Conservation (phyloP, 768 basidiomycete genomes). For the Phylloporus sp. region DNA sequence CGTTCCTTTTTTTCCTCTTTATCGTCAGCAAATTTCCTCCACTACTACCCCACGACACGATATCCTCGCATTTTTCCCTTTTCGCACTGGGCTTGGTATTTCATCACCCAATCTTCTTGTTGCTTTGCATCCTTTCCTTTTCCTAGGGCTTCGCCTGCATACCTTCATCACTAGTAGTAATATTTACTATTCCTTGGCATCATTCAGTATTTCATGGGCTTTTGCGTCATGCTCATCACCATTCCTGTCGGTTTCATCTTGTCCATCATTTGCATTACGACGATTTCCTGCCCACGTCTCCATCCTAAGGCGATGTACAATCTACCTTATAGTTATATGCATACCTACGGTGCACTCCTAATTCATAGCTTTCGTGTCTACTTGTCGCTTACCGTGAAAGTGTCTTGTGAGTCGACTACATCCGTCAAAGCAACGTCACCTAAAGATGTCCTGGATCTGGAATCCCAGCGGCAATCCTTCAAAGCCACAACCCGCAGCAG, state of each 20-base stretch:
- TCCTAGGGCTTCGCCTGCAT: conserved; percentile 21
- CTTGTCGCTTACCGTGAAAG: background rate
- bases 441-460: conserved; percentile 64
- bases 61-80: conserved; percentile 23
- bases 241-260: conserved; percentile 17
- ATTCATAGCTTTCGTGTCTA: conserved; percentile 21
- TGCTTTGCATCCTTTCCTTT: conserved; percentile 17
- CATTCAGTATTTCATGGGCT: conserved; percentile 25
- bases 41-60: conserved; percentile 26
- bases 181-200: conserved; percentile 27
- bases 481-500: conserved; percentile 36
- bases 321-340: conserved; percentile 32
- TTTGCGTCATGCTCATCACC: conserved; percentile 25
- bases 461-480: conserved; percentile 38
- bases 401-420: background rate
- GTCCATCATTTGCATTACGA: conserved; percentile 28
- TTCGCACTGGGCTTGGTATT: conserved; percentile 21
- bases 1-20: conserved; percentile 6
- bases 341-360: conserved; percentile 32
- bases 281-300: conserved; percentile 17
- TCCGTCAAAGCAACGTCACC: background rate
- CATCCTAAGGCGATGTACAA: conserved; percentile 29
- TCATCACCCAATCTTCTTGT: conserved; percentile 21
- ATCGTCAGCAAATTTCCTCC: conserved; percentile 18
- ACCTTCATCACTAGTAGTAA: conserved; percentile 29